A percentile compares a stretch with the other conserved stretches of the same genome.
Evolutionary conservation across 169 alveolate species (phyloP).

Genomic region (Plasmodium fragile): DNA sequence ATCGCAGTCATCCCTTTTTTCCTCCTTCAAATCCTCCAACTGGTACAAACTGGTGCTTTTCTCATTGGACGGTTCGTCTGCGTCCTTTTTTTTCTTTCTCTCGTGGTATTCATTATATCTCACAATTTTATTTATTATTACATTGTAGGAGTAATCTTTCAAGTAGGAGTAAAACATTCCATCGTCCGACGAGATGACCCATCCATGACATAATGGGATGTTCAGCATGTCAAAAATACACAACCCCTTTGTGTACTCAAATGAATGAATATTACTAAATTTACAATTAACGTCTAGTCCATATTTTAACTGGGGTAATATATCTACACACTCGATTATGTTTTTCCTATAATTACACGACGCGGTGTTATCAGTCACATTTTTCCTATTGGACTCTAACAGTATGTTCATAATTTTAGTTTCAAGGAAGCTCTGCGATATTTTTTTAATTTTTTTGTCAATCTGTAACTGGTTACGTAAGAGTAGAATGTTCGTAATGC

Average conservation of each 20-base stretch:
- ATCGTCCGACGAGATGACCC: slow-evolving; percentile 78
- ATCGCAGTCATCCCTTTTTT: not conserved
- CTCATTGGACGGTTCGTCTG: slow-evolving; percentile 22
- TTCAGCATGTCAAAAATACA: slow-evolving; percentile 77
- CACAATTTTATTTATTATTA: slow-evolving; percentile 67
- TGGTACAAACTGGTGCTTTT: not conserved
- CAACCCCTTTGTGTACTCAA: slow-evolving; percentile 78
- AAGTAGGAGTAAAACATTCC: slow-evolving; percentile 61
- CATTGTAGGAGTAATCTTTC: slow-evolving; percentile 76
- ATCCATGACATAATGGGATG: slow-evolving; percentile 77
- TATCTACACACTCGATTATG: slow-evolving; percentile 73
- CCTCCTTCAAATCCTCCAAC: slow-evolving; percentile 9
- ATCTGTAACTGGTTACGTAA: slow-evolving; percentile 75
- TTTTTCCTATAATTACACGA: slow-evolving; percentile 75
- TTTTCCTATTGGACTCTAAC: slow-evolving; percentile 75
- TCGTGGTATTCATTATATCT: slow-evolving; percentile 75
- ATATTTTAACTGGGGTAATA: slow-evolving; percentile 76
- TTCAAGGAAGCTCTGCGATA: slow-evolving; percentile 58
- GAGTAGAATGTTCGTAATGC: slow-evolving; percentile 71
- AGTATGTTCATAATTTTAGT: slow-evolving; percentile 59
- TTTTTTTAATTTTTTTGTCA: slow-evolving; percentile 72
- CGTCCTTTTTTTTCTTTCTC: slow-evolving; percentile 19
- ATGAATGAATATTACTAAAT: slow-evolving; percentile 69
- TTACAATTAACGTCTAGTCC: slow-evolving; percentile 79
- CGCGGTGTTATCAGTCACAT: slow-evolving; percentile 31